Conservation (phyloP, 2,329 filamentous ascomycete genomes). For the Teratosphaeria pseudoeucalypti region DNA sequence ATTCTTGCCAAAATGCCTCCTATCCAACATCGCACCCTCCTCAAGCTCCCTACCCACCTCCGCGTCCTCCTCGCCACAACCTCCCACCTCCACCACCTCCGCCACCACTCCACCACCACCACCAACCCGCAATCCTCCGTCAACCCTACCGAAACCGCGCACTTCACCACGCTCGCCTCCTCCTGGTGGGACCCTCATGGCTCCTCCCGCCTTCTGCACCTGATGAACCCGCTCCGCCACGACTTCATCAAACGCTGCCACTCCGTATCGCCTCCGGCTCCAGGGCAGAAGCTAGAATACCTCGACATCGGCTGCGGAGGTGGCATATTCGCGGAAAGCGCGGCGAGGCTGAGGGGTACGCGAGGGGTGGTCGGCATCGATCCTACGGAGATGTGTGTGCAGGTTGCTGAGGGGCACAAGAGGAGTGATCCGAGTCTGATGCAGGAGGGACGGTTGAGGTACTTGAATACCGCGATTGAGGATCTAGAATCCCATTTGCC, state of each 20-base stretch:
- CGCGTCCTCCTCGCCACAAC: neutral
- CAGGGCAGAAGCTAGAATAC: conserved; percentile 47
- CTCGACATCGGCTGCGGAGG: conserved; percentile 94
- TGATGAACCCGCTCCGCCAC: conserved; percentile 96
- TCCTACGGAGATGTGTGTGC: conserved; percentile 62
- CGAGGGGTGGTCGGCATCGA: conserved; percentile 64
- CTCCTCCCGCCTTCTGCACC: conserved; percentile 80
- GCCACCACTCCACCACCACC: neutral
- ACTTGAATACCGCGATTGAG: conserved; percentile 71
- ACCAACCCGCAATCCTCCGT: conserved; percentile 51
- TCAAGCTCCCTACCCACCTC: neutral
- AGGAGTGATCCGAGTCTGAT: conserved; percentile 59
- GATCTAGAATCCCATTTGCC: conserved; percentile 33
- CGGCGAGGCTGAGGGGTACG: conserved; percentile 52
- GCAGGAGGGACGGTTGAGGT: conserved; percentile 47
- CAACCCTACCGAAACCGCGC: conserved; percentile 78
- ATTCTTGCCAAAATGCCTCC: neutral
- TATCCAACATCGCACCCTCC: neutral
- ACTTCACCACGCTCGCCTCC: conserved; percentile 87
- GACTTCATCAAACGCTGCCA: conserved; percentile 71
- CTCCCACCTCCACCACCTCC: neutral
- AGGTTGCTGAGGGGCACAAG: conserved; percentile 66
- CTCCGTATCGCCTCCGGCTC: conserved; percentile 36
- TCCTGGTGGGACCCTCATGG: conserved; percentile 97
- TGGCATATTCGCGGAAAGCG: conserved; percentile 88